phyloP scores from a whole-genome alignment of 306 rosid species.

The Sicyos edulis region DNA sequence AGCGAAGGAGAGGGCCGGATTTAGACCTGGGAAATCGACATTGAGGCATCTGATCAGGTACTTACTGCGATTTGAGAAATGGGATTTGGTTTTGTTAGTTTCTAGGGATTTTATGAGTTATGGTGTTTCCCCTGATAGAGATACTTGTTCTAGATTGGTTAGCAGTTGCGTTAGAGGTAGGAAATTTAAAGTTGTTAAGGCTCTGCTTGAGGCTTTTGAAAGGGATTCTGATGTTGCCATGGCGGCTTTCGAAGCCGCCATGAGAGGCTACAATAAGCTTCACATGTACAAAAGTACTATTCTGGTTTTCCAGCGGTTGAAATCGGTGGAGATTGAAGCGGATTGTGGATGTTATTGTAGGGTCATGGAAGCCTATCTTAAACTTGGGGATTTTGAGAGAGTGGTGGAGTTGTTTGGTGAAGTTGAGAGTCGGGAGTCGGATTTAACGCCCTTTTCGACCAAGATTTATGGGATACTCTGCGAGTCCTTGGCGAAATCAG shows the following conservation, averaged over 20 bases:
- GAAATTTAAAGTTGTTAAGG: constrained; percentile 45
- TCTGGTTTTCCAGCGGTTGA: constrained; percentile 34
- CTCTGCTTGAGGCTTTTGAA: constrained; percentile 34
- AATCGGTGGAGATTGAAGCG: constrained; percentile 24
- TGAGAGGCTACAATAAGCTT: constrained; percentile 58
- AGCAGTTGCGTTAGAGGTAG: constrained; percentile 46
- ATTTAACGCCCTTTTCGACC: constrained; percentile 25
- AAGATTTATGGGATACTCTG: constrained; percentile 39
- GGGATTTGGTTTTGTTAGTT: constrained; percentile 37
- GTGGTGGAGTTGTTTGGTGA: constrained; percentile 46
- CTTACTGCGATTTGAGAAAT: constrained; percentile 48
- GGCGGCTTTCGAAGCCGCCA: constrained; percentile 42
- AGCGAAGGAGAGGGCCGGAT: constrained; percentile 43
- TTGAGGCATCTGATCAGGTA: constrained; percentile 46
- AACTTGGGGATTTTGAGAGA: constrained; percentile 33
- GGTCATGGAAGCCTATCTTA: constrained; percentile 54
- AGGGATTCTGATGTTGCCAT: constrained; percentile 30
- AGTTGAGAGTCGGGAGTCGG: constrained; percentile 26
- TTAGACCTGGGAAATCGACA: constrained; percentile 44
- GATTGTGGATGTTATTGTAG: constrained; percentile 43
- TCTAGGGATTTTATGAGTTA: constrained; percentile 46
- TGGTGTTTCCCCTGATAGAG: constrained; percentile 44
- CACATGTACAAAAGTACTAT: constrained; percentile 60
- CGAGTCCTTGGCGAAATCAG: constrained; percentile 40
- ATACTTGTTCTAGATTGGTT: constrained; percentile 47